Percentiles rank a stretch among this genome's conserved stretches.
phyloP scores from a whole-genome alignment of 176 grass and related monocot species.

The Echinochloa phyllopogon region DNA sequence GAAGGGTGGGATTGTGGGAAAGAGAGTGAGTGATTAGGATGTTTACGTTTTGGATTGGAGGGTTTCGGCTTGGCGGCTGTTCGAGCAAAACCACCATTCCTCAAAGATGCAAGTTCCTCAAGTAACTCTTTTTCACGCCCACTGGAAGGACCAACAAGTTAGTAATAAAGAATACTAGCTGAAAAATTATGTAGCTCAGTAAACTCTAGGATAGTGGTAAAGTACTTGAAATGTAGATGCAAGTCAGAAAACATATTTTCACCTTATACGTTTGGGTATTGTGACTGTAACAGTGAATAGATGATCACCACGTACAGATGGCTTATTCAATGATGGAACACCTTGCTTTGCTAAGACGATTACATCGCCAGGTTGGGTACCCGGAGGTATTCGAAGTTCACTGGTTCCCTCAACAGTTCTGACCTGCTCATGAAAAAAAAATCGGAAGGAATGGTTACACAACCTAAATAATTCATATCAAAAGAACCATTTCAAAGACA shows the following conservation, averaged over 20 bases:
- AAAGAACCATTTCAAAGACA: constrained; percentile 26
- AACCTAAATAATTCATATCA: neutral
- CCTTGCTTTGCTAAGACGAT: constrained; percentile 85
- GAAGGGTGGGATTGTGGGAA: neutral
- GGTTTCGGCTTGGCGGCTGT: constrained; percentile 58
- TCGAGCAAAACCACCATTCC: constrained; percentile 42
- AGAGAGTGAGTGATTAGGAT: neutral
- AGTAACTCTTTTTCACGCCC: constrained; percentile 81
- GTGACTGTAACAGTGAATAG: constrained; percentile 88
- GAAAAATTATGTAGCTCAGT: constrained; percentile 8
- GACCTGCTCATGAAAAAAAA: constrained; percentile 69
- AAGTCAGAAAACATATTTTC: constrained; percentile 30
- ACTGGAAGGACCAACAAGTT: constrained; percentile 52
- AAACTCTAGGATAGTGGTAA: constrained; percentile 1
- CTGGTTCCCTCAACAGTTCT: constrained; percentile 81
- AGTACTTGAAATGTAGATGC: constrained; percentile 14
- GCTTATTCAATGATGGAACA: constrained; percentile 90
- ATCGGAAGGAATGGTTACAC: constrained; percentile 19
- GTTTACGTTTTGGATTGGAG: constrained; percentile 63
- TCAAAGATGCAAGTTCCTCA: constrained; percentile 87
- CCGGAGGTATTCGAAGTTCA: constrained; percentile 91
- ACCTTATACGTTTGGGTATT: constrained; percentile 97
- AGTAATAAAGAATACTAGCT: constrained; percentile 5
- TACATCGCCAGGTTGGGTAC: constrained; percentile 95
- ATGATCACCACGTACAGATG: constrained; percentile 91